phyloP scores from a whole-genome alignment of 2,329 filamentous ascomycete species.

The Mycosphaerella sp. region DNA sequence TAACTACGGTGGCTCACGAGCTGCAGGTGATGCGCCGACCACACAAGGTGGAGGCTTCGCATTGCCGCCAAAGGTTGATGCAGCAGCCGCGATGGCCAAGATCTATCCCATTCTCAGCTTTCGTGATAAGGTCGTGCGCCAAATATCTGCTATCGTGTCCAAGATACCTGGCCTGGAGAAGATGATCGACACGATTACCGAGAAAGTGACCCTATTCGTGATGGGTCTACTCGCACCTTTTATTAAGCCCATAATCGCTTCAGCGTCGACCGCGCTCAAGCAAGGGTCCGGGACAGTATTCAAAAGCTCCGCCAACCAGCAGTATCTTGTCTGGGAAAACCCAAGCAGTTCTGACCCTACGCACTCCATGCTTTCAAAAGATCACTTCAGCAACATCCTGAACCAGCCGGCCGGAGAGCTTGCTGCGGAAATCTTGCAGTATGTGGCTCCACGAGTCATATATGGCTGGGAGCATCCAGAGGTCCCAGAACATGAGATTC shows the following conservation, averaged over 20 bases:
- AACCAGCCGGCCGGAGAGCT: slow-evolving; percentile 47
- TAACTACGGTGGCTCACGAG: slow-evolving; percentile 19
- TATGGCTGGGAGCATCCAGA: slow-evolving; percentile 90
- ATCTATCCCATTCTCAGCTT: slow-evolving; percentile 96
- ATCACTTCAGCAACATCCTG: slow-evolving; percentile 48
- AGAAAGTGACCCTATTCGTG: slow-evolving; percentile 87
- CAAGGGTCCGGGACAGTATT: slow-evolving; percentile 70
- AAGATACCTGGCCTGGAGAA: slow-evolving; percentile 87
- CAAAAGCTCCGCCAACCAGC: slow-evolving; percentile 46
- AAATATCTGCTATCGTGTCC: slow-evolving; percentile 76
- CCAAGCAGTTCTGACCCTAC: slow-evolving; percentile 45
- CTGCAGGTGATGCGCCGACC: slow-evolving; percentile 8
- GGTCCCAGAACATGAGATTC: slow-evolving; percentile 74
- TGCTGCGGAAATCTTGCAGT: slow-evolving; percentile 63
- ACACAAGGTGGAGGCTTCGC: slow-evolving; percentile 37
- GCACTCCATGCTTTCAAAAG: slow-evolving; percentile 48
- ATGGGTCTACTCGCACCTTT: slow-evolving; percentile 87
- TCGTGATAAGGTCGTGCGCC: slow-evolving; percentile 85
- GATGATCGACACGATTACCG: slow-evolving; percentile 88
- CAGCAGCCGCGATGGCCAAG: slow-evolving; percentile 43
- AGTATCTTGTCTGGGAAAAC: slow-evolving; percentile 47
- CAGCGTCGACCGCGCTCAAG: slow-evolving; percentile 78
- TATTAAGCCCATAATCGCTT: slow-evolving; percentile 82
- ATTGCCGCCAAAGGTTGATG: slow-evolving; percentile 22
- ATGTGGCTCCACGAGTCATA: slow-evolving; percentile 77